Base-by-base conservation (phyloP, 1,284 basidiomycete species). In the Exsudoporus floridanus region DNA sequence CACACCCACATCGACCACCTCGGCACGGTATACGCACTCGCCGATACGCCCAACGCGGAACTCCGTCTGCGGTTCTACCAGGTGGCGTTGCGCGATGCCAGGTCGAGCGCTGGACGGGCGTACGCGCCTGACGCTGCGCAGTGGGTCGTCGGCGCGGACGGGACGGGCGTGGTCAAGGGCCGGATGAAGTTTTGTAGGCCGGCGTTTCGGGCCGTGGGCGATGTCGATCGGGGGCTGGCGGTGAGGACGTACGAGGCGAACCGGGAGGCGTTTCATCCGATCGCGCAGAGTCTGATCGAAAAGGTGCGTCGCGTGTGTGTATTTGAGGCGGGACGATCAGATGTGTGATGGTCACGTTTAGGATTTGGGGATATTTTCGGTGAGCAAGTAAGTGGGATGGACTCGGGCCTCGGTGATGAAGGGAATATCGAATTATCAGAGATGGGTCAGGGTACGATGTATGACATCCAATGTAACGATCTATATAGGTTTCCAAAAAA, bases 131-230 rank as follows among this genome's bases (percentile, higher is more conserved):
- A 77, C 19, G 88, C 85, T 2, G 79, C 77, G 0, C 73, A 78
- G 30, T 91, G 88, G 89, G 81, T 86, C n/a, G 79, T 84, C 14
- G 88, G 86, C 2, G 70, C 67, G 19, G 83, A 86, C 58, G 80
- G 73, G 27, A 77, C 74, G 13, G 31, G 79, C 1, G 71, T 82
- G 35, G 70, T 90, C 53, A 84, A 86, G 62, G 88, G 87, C 5
- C 75, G 90, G 19, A 90, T 92, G 88, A 92, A 92, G 68, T 91
- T 91, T 73, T 91, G 88, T 67, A 71, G 90, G 50, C 86, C 86
- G 0, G 72, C 82, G 8, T 83, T 90, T 63, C 70, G 79, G 37
- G 78, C 73, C 0, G 77, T 83, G 18, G 69, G 64, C 31, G 75
- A 78, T 51, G 84, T 88, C 19, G 79, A 93, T 66, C 69, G 73